Base-by-base conservation (phyloP, 2,329 filamentous ascomycete species). In the Microdochium trichocladiopsis region DNA sequence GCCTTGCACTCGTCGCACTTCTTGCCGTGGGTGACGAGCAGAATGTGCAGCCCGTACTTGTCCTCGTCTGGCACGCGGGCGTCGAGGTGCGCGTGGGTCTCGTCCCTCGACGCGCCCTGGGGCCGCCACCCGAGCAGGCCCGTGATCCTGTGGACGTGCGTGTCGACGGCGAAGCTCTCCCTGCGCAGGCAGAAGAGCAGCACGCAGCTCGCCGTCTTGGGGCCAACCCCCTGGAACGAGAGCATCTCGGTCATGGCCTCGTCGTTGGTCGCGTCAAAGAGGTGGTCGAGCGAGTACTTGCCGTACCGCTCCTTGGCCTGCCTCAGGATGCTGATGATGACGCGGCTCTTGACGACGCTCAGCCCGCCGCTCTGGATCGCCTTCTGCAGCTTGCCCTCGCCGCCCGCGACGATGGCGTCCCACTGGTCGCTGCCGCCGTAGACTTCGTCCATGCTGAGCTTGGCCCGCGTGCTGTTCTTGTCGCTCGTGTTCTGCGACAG, bases 361-460 rank as follows among this genome's bases (percentile, higher is more conserved):
- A 93, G 72, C 0, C 89, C 89, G 25, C 88, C 89, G 23, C 76
- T 76, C 64, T 83, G 82, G 61, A 92, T 91, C 0, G 87, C 81
- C 58, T 83, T 74, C 54, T 74, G 67, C 5, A 78, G 65, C 56
- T 66, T 68, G 14, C 63, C 55, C 43, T 65, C 63, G 0, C 74
- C 72, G 33, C 72, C 73, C 1, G 54, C 55, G 4, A 61, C 71
- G 50, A 78, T 72, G 36, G 60, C 65, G 0, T 65, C 68, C 74
- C 74, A 78, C 25, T 63, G 60, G 54, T 74, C 71, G 58, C 67
- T 71, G 28, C 67, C 61, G 18, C 72, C 73, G 62, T 77, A 76
- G 4, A 59, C 66, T 14, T 50, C 52, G 60, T 76, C 72, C 72
- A 76, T 74, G 64, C 66, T 64, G n/a, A 64, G 64, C 62, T 76